Conservation (phyloP, 371 early-diverging fungal species). For the Syncephalastrum monosporum region DNA sequence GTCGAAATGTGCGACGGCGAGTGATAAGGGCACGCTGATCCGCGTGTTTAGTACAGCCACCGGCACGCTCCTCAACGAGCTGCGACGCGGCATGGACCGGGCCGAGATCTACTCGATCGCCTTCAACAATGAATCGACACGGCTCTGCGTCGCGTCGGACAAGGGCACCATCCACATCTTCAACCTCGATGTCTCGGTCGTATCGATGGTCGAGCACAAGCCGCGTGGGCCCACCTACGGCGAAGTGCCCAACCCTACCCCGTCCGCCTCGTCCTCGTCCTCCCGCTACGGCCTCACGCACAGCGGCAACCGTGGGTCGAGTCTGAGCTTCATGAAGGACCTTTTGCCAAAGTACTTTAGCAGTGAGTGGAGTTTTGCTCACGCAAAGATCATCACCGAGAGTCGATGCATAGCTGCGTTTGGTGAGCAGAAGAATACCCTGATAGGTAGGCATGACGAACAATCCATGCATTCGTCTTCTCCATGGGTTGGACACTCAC, state of each 20-base stretch:
- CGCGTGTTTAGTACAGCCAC: slow-evolving; percentile 83
- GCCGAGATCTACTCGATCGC: slow-evolving; percentile 89
- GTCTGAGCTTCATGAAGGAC: slow-evolving; percentile 88
- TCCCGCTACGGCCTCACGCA: slow-evolving; percentile 38
- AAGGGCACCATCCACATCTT: slow-evolving; percentile 95
- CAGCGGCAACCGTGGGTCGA: slow-evolving; percentile 45
- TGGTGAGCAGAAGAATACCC: slow-evolving; percentile 68
- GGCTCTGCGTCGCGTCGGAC: slow-evolving; percentile 86
- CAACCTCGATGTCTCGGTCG: slow-evolving; percentile 68
- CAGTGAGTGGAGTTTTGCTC: slow-evolving; percentile 92
- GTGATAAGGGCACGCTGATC: slow-evolving; percentile 89
- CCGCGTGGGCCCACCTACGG: slow-evolving; percentile 61
- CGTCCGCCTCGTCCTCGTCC: no score
- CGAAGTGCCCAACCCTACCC: slow-evolving; percentile 39
- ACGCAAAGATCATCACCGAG: slow-evolving; percentile 78
- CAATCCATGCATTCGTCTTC: no score
- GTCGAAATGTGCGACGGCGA: slow-evolving; percentile 77
- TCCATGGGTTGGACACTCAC: background rate
- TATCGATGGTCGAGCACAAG: slow-evolving; percentile 35
- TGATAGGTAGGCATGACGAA: slow-evolving; percentile 54
- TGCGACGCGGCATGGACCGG: slow-evolving; percentile 86
- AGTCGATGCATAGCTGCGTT: slow-evolving; percentile 82
- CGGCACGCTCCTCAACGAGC: slow-evolving; percentile 77
- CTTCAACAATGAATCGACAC: slow-evolving; percentile 76
- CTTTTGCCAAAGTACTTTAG: slow-evolving; percentile 91